These are phyloP conservation scores for Ganoderma lucidum DNA, from an alignment of 1,284 basidiomycete species.

Conservation along the genomic window DNA sequence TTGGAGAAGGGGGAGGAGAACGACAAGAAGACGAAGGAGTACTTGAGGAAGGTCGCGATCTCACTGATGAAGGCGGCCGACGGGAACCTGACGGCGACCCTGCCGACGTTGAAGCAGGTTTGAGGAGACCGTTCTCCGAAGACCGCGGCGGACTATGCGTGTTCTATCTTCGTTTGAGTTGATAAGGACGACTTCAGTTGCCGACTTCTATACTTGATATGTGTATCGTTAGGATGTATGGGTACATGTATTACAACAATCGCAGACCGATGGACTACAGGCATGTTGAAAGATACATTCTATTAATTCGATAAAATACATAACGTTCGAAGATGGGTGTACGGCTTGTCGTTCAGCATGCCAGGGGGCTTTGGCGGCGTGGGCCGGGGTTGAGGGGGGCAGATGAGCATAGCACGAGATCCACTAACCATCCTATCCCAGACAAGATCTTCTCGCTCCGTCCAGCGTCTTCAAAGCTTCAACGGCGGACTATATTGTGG, in stretches of 20 bases:
- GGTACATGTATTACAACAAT: neutral
- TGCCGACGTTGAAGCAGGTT: neutral
- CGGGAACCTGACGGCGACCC: conserved; percentile 29
- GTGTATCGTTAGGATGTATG: conserved; percentile 6
- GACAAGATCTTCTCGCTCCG: neutral
- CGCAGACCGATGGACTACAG: neutral
- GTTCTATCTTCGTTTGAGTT: neutral
- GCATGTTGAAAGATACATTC: neutral
- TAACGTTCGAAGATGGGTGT: neutral
- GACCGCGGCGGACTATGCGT: neutral
- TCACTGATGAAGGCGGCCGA: conserved; percentile 35
- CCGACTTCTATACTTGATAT: neutral
- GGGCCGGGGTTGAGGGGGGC: neutral
- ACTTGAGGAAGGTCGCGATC: conserved; percentile 34
- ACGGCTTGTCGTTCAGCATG: neutral
- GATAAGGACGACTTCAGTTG: neutral
- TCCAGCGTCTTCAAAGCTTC: neutral
- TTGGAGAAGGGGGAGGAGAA: conserved; percentile 25
- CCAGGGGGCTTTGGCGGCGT: neutral
- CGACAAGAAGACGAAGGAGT: conserved; percentile 35
- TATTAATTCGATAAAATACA: neutral
- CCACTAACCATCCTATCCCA: neutral
- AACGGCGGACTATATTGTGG: neutral
- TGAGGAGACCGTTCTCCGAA: neutral
- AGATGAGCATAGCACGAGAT: neutral